Conservation (phyloP, 805 yeast species). For the Candida golubevii region DNA sequence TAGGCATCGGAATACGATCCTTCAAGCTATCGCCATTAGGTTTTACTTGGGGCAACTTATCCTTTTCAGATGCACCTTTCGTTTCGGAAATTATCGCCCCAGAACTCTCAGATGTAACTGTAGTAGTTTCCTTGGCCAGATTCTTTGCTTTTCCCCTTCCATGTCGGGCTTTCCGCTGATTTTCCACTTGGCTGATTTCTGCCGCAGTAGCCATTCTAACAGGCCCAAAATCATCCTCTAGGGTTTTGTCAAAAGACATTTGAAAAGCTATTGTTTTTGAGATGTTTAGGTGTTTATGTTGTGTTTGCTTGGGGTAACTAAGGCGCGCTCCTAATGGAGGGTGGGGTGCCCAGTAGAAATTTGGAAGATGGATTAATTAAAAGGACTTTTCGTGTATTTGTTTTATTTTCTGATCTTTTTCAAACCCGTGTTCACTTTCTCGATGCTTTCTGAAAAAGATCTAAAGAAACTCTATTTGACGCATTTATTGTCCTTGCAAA, state of each 20-base stretch:
- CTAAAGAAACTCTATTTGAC: too few relatives aligned
- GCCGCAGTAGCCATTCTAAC: slow-evolving; percentile 2
- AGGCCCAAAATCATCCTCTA: slow-evolving; percentile 9
- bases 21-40: background rate
- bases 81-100: background rate
- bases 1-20: background rate
- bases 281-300: too few relatives aligned
- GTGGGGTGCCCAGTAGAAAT: too few relatives aligned
- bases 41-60: background rate
- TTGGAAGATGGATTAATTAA: too few relatives aligned
- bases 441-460: too few relatives aligned
- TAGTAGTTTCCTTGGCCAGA: background rate
- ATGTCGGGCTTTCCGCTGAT: slow-evolving; percentile 1
- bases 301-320: too few relatives aligned
- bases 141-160: background rate
- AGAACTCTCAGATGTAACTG: background rate
- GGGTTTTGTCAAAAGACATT: slow-evolving; percentile 18
- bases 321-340: too few relatives aligned
- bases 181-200: slow-evolving; percentile 2
- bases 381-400: too few relatives aligned
- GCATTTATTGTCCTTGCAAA: too few relatives aligned
- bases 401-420: too few relatives aligned
- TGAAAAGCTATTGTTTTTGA: too few relatives aligned
- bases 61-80: background rate
- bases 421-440: too few relatives aligned